Evolutionary conservation across 768 basidiomycete genomes (phyloP), one percentile per base, ranked within the genome.

Genomic region (Amanita pallidorosea): DNA sequence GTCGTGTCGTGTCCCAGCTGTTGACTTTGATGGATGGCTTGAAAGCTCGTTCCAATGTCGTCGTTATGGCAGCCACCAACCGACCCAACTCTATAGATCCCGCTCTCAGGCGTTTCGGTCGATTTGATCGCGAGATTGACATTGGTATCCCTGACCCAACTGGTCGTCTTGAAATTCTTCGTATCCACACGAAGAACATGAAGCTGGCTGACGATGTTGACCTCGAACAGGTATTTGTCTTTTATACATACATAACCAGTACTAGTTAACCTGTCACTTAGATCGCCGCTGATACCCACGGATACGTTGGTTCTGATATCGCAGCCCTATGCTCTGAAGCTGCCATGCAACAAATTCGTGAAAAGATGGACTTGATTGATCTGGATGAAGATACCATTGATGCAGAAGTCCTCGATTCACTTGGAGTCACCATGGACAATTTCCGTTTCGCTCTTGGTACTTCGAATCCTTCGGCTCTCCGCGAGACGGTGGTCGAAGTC

Each of bases 161-260:
- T 53, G 96, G 96, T 50, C 95, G 96, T 69, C 81, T 98, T 41
- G 96, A 99, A 65, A 99, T 98, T 62, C 85, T 98, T 55, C 88
- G 95, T 47, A 98, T 99, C 55, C 96, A 98, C 76, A 98, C 96
- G 52, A 98, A 98, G 83, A 98, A 99, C 73, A 98, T 99, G 96
- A 99, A 98, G 70, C 76, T 98, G 45, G 80, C 68, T 22, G 94
- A 98, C 51, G 95, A 98, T 58, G 96, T 98, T 34, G 96, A 99
- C 62, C 81, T 98, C 53, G 96, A 99, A 67, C 90, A 92, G 74
- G 88, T 85, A 59, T 53, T 64, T 57, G 7, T 22, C 20, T 17
- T 23, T 27, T 18, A 12, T 37, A 27, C n/a, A 7, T 4, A n/a
- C n/a, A 33, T 2, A 4, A 22, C n/a, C 31, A 18, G 25, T 53